phyloP scores from a whole-genome alignment of 2,329 filamentous ascomycete genomes.

The Cytospora paraplurivora region DNA sequence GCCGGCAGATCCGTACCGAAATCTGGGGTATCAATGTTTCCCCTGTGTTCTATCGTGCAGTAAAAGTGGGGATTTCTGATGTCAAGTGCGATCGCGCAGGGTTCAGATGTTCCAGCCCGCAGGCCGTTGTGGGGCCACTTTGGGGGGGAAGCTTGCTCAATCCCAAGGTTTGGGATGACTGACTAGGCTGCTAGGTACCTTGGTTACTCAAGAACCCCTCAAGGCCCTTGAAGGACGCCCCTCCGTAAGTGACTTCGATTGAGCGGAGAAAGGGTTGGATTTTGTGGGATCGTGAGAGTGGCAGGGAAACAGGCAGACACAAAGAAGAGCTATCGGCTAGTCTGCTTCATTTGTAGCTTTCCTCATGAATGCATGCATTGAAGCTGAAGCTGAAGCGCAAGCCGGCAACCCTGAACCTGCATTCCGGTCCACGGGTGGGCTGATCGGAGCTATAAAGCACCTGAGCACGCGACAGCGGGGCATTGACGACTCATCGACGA shows the following conservation, averaged over 20 bases:
- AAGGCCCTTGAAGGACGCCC: too few relatives aligned
- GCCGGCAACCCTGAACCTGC: neutral
- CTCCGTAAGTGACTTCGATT: too few relatives aligned
- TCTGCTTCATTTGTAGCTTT: neutral
- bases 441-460: conserved; percentile 1
- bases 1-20: conserved; percentile 3
- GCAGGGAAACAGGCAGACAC: too few relatives aligned
- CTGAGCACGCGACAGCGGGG: conserved; percentile 1
- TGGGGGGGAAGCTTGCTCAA: conserved; percentile 5
- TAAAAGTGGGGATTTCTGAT: conserved; percentile 5
- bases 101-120: neutral
- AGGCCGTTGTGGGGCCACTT: conserved; percentile 8
- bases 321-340: too few relatives aligned
- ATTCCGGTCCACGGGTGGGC: neutral
- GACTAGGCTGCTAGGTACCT: too few relatives aligned
- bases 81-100: conserved; percentile 9
- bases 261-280: too few relatives aligned
- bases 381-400: neutral
- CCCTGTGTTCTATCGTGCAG: neutral
- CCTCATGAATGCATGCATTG: neutral
- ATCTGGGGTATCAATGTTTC: neutral
- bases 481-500: neutral
- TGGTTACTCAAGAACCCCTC: too few relatives aligned
- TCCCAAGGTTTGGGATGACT: too few relatives aligned
- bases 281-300: too few relatives aligned